Percentiles rank a stretch among this genome's conserved stretches.
These are phyloP conservation scores for Aegle marmelos DNA, from an alignment of 345 rosid genomes.

Conservation along the genomic window DNA sequence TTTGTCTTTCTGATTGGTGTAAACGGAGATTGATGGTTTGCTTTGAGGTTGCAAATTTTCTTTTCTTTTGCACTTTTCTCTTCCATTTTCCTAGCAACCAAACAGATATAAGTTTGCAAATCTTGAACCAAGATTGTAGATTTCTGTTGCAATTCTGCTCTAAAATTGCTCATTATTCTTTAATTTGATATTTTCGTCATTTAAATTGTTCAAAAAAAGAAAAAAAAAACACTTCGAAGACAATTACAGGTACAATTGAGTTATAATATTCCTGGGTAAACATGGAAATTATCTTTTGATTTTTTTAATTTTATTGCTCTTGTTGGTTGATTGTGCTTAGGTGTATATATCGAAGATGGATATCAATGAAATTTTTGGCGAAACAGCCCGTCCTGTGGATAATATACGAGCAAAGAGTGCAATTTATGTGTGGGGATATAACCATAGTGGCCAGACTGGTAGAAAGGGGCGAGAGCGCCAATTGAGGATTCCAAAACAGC, in stretches of 20 bases:
- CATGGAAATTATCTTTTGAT: neutral
- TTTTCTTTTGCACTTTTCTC: neutral
- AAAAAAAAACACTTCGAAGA: neutral
- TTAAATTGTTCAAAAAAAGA: no score
- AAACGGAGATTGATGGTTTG: neutral
- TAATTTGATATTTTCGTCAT: neutral
- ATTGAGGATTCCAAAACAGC: constrained; percentile 87
- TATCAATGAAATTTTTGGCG: constrained; percentile 66
- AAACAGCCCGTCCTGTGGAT: constrained; percentile 32
- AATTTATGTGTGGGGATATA: constrained; percentile 95
- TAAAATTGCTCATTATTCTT: neutral
- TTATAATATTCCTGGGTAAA: neutral
- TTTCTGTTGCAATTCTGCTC: neutral
- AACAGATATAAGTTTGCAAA: neutral
- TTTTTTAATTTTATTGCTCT: neutral
- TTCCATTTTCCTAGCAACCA: neutral
- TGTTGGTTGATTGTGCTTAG: constrained; percentile 1
- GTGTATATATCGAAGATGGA: constrained; percentile 45
- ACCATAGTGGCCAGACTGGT: constrained; percentile 91
- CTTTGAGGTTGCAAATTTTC: neutral
- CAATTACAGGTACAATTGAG: neutral
- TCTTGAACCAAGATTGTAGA: neutral
- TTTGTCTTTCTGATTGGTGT: neutral
- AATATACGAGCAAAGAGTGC: constrained; percentile 77
- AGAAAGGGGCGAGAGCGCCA: constrained; percentile 68